Percentiles rank a stretch among this genome's conserved stretches.
These are phyloP conservation scores for Oldenlandia corymbosa DNA, from an alignment of 257 asterid genomes.

Conservation along the genomic window DNA sequence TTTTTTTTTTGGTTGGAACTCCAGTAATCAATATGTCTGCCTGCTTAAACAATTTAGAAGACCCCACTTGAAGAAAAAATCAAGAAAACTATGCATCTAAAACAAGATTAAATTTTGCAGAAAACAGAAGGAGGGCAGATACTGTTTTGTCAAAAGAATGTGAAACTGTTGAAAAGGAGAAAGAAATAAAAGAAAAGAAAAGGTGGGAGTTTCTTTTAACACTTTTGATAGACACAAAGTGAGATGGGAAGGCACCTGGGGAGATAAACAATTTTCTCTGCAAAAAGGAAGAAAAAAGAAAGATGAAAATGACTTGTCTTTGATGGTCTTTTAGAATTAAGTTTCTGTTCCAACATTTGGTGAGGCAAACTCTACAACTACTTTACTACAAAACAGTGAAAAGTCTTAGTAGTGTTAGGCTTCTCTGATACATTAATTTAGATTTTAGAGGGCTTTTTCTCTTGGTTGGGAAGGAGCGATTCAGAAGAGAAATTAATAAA, in stretches of 20 bases:
- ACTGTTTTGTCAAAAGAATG: neutral
- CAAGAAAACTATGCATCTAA: conserved; percentile 6
- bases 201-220: neutral
- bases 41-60: neutral
- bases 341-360: conserved; percentile 17
- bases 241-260: conserved; percentile 5
- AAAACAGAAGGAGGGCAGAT: neutral
- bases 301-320: conserved; percentile 14
- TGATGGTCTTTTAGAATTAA: neutral
- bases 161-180: neutral
- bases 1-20: no score
- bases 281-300: conserved; percentile 8
- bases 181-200: neutral
- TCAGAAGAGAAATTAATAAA: neutral
- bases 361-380: conserved; percentile 1
- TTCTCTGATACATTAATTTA: neutral
- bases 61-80: conserved; percentile 1
- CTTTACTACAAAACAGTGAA: conserved; percentile 2
- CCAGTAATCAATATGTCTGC: neutral
- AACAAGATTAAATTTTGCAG: neutral
- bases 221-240: conserved; percentile 6
- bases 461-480: neutral
- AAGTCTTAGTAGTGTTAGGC: neutral
- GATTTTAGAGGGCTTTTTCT: no score
- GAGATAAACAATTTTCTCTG: conserved; percentile 12